Evolutionary conservation across 2,329 filamentous ascomycete genomes (phyloP).

Genomic region (Colletotrichum karsti): DNA sequence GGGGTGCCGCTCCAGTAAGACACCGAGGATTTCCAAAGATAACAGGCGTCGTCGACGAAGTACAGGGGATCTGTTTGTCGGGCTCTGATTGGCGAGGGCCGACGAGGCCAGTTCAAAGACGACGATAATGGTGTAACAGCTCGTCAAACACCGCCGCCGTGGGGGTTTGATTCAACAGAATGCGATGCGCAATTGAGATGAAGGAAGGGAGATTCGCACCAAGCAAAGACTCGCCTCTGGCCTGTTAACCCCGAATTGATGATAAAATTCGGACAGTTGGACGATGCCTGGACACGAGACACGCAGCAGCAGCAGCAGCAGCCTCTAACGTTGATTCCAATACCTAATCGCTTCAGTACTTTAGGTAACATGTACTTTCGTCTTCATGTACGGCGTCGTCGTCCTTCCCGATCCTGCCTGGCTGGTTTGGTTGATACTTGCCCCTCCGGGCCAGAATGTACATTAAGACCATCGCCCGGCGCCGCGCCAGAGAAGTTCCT

Average conservation of each 20-base stretch:
- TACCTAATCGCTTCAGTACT: not conserved
- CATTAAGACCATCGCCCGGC: not conserved
- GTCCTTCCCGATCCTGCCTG: conserved; percentile 16
- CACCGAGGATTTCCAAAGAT: not conserved
- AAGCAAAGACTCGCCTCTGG: not conserved
- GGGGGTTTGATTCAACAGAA: not conserved
- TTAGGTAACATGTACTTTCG: not conserved
- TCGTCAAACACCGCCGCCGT: not conserved
- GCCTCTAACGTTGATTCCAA: conserved; percentile 3
- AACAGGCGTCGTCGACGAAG: not conserved
- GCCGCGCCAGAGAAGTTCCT: conserved; percentile 1
- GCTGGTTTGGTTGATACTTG: not conserved
- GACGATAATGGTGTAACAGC: not conserved
- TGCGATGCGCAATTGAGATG: not conserved
- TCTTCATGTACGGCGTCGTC: not conserved
- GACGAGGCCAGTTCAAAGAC: not conserved
- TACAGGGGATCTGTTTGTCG: not conserved
- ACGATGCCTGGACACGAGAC: conserved; percentile 2
- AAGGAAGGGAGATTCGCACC: not conserved
- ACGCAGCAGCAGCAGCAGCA: not conserved
- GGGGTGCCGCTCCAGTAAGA: not conserved
- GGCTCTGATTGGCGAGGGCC: not conserved
- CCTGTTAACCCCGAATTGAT: not conserved
- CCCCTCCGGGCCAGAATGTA: not conserved
- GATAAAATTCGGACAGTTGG: not conserved